A percentile compares a stretch with the other conserved stretches of the same genome.
These are phyloP conservation scores for Metschnikowia cerradonensis DNA, from an alignment of 805 yeast species.

Conservation along the genomic window DNA sequence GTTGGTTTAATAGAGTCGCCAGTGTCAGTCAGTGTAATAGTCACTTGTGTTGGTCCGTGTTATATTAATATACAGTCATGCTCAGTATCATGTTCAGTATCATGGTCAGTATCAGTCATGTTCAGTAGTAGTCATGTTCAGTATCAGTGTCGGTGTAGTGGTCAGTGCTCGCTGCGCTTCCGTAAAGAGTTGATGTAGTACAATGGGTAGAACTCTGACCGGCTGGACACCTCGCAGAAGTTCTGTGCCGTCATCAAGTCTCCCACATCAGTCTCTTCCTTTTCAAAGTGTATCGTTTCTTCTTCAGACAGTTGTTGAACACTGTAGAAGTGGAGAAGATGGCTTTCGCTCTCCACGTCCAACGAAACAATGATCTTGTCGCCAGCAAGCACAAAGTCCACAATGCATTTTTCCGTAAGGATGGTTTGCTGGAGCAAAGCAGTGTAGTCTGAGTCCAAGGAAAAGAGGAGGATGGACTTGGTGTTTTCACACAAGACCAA, in stretches of 20 bases:
- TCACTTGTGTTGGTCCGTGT: too few species aligned
- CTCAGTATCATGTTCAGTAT: constrained; percentile 24
- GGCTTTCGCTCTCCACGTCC: constrained; percentile 26
- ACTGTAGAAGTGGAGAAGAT: constrained; percentile 24
- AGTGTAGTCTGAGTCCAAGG: constrained; percentile 21
- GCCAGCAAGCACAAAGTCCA: constrained; percentile 26
- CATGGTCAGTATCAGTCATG: too few species aligned
- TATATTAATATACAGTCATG: not conserved
- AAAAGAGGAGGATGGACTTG: constrained; percentile 39
- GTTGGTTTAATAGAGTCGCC: too few species aligned
- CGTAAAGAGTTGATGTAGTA: constrained; percentile 48
- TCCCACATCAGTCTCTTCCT: constrained; percentile 14
- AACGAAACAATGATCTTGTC: constrained; percentile 24
- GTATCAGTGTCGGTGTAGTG: too few species aligned
- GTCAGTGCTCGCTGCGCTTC: constrained; percentile 60
- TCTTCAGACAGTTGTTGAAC: constrained; percentile 18
- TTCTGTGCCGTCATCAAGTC: constrained; percentile 24
- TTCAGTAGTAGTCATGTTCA: constrained; percentile 25
- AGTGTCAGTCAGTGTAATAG: not conserved
- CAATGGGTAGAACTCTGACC: constrained; percentile 44
- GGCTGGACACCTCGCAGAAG: constrained; percentile 30
- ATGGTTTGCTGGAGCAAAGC: constrained; percentile 31
- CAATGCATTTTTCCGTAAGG: constrained; percentile 20
- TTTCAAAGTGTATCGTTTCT: constrained; percentile 2
- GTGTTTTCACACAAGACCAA: constrained; percentile 53